A percentile compares a stretch with the other conserved stretches of the same genome.
Conservation (phyloP, 176 grass and related monocot species). For the Areca catechu region DNA sequence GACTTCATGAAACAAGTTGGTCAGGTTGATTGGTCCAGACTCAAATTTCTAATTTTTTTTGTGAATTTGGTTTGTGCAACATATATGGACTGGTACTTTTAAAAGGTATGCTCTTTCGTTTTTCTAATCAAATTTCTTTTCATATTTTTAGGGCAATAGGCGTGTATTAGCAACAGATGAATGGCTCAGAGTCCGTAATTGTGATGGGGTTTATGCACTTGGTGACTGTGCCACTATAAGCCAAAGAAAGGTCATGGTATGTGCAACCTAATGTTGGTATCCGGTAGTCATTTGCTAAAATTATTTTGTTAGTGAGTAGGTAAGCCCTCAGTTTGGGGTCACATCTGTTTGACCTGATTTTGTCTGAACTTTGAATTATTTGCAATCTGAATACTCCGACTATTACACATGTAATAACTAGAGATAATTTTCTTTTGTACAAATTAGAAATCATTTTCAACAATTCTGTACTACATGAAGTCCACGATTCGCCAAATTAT, state of each 20-base stretch:
- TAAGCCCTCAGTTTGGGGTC: too few relatives aligned
- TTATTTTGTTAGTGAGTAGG: not conserved
- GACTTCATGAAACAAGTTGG: slow-evolving; percentile 20
- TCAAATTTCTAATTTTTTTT: not conserved
- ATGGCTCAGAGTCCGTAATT: slow-evolving; percentile 60
- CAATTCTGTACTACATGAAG: too few relatives aligned
- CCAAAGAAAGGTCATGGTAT: slow-evolving; percentile 79
- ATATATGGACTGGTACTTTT: not conserved
- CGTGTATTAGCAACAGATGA: slow-evolving; percentile 71
- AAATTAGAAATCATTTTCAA: too few relatives aligned
- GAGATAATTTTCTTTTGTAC: too few relatives aligned
- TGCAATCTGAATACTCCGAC: too few relatives aligned
- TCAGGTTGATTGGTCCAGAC: slow-evolving; percentile 2
- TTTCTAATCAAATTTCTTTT: not conserved
- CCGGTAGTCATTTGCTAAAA: slow-evolving; percentile 1
- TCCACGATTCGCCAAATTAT: too few relatives aligned
- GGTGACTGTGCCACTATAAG: slow-evolving; percentile 71
- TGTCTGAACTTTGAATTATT: too few relatives aligned
- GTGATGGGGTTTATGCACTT: slow-evolving; percentile 54
- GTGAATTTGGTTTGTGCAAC: not conserved
- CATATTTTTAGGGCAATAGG: slow-evolving; percentile 28
- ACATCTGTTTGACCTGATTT: too few relatives aligned
- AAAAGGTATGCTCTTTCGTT: not conserved
- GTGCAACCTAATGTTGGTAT: slow-evolving; percentile 5
- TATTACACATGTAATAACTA: too few relatives aligned